Conservation (phyloP, 768 basidiomycete species). For the Porphyrellus cyaneotinctus region DNA sequence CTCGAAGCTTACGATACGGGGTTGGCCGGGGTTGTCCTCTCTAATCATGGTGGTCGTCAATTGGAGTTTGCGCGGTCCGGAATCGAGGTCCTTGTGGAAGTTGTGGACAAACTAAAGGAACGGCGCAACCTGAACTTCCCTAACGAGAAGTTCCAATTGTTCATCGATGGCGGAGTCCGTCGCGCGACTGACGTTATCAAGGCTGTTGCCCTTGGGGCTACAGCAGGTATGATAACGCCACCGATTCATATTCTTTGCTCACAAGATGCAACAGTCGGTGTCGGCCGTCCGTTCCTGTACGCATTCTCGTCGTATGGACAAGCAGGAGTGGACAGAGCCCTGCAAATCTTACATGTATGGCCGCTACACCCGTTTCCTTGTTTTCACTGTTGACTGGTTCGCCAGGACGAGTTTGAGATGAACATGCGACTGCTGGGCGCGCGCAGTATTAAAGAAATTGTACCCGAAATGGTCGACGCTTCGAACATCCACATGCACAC, state of each 20-base stretch:
- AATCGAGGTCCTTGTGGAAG: slow-evolving; percentile 85
- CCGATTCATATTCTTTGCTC: background rate
- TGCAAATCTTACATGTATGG: slow-evolving; percentile 72
- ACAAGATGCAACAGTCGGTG: slow-evolving; percentile 48
- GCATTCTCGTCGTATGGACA: slow-evolving; percentile 86
- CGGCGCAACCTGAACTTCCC: slow-evolving; percentile 69
- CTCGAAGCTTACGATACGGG: slow-evolving; percentile 77
- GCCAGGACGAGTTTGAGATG: slow-evolving; percentile 96
- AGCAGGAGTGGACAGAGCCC: slow-evolving; percentile 79
- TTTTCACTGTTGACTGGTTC: background rate
- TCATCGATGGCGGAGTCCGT: slow-evolving; percentile 92
- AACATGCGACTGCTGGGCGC: slow-evolving; percentile 92
- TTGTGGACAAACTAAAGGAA: slow-evolving; percentile 66
- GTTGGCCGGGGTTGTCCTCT: slow-evolving; percentile 75
- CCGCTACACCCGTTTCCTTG: background rate
- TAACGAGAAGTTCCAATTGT: slow-evolving; percentile 77
- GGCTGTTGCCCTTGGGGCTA: slow-evolving; percentile 85
- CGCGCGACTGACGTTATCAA: slow-evolving; percentile 88
- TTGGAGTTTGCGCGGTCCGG: slow-evolving; percentile 83
- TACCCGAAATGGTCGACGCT: slow-evolving; percentile 87
- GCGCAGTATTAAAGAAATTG: slow-evolving; percentile 69
- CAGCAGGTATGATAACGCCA: slow-evolving; percentile 50
- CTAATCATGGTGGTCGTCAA: slow-evolving; percentile 81
- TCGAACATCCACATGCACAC: slow-evolving; percentile 63
- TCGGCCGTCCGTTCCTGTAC: slow-evolving; percentile 86